A percentile compares a stretch with the other conserved stretches of the same genome.
These are phyloP conservation scores for Metroxylon sagu DNA, from an alignment of 176 grass and related monocot genomes.

Conservation along the genomic window DNA sequence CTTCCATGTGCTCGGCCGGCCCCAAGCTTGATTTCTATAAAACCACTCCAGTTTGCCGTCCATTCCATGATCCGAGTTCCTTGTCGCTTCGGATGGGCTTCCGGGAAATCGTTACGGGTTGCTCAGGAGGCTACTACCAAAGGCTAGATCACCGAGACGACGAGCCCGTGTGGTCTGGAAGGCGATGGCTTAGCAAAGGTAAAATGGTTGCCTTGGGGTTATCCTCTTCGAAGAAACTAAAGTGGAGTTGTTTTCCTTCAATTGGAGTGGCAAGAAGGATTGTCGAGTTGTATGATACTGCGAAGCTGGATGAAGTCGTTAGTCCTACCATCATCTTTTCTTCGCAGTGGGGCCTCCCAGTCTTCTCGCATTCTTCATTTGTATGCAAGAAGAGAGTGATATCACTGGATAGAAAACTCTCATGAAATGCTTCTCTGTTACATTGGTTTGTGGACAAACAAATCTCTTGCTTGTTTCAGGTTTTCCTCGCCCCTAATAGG, in stretches of 20 bases:
- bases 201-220: slow-evolving; percentile 19
- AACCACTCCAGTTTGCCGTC: slow-evolving; percentile 8
- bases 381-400: slow-evolving; percentile 5
- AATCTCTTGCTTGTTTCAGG: too few relatives aligned
- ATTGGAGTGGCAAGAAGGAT: slow-evolving; percentile 24
- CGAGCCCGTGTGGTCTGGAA: not conserved
- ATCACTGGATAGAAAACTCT: too few relatives aligned
- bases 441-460: too few relatives aligned
- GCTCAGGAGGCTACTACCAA: slow-evolving; percentile 27
- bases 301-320: not conserved
- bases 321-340: slow-evolving; percentile 32
- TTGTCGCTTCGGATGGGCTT: slow-evolving; percentile 18
- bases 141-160: slow-evolving; percentile 23
- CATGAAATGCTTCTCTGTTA: too few relatives aligned
- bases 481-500: too few relatives aligned
- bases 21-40: too few relatives aligned
- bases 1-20: too few relatives aligned
- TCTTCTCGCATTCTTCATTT: slow-evolving; percentile 32
- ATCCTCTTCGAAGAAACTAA: slow-evolving; percentile 24
- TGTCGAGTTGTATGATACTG: slow-evolving; percentile 10
- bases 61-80: slow-evolving; percentile 1
- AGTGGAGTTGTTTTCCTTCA: slow-evolving; percentile 32
- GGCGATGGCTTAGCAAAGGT: slow-evolving; percentile 17
- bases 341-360: slow-evolving; percentile 51
- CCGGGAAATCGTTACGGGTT: slow-evolving; percentile 20